These are phyloP conservation scores for Aspergillus versicolor DNA, from an alignment of 2,329 filamentous ascomycete species.

Conservation along the genomic window DNA sequence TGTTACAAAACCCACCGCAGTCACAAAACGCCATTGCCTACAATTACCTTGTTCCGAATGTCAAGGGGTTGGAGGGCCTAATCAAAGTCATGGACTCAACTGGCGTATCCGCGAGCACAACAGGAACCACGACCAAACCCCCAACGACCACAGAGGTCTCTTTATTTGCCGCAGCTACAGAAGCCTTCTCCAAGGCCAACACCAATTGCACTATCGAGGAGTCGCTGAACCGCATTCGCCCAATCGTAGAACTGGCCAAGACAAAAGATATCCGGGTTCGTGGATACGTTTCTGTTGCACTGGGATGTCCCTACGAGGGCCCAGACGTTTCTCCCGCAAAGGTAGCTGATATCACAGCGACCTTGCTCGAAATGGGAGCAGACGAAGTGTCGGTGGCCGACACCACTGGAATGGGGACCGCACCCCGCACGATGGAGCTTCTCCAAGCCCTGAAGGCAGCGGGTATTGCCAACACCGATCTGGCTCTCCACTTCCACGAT, in stretches of 20 bases:
- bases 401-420: constrained; percentile 67
- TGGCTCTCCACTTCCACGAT: constrained; percentile 67
- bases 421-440: constrained; percentile 58
- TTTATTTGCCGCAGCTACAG: constrained; percentile 65
- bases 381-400: constrained; percentile 66
- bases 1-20: constrained; percentile 52
- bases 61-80: constrained; percentile 60
- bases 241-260: constrained; percentile 58
- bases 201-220: constrained; percentile 66
- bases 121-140: constrained; percentile 26
- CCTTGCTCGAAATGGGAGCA: constrained; percentile 63
- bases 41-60: constrained; percentile 66
- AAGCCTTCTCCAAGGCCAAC: constrained; percentile 64
- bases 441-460: constrained; percentile 59
- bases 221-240: constrained; percentile 58
- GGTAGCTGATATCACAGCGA: constrained; percentile 61
- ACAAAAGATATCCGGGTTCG: constrained; percentile 58
- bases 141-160: constrained; percentile 55
- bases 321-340: constrained; percentile 59
- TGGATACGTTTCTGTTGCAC: constrained; percentile 64
- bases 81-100: constrained; percentile 52
- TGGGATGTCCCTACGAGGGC: constrained; percentile 67
- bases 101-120: constrained; percentile 31
- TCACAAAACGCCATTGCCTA: constrained; percentile 57
- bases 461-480: constrained; percentile 58